Base-by-base conservation (phyloP, 2,329 filamentous ascomycete species). In the Fusarium phyllophilum region DNA sequence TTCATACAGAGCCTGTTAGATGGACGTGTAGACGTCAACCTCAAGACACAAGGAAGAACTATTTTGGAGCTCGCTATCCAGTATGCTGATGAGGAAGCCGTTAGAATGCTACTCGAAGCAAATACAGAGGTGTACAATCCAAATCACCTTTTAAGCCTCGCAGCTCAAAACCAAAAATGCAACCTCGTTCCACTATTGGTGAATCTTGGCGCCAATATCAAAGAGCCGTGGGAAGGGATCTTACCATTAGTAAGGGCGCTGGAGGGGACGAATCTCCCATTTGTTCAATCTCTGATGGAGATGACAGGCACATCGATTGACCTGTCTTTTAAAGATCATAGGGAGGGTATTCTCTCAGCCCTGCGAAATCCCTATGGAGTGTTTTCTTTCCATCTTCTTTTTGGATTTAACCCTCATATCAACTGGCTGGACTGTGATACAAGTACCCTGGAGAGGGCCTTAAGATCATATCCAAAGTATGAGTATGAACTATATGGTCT, bases 1-100 rank as follows among this genome's bases (percentile, higher is more conserved):
- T 3, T 29, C 3, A 8, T 22, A 29, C 44, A 46, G 13, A 29
- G 6, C 3, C 1, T 46, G 0, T 24, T 48, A 6, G 45, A 15
- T 12, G 0, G 1, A 4, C 26, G 20, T 3, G 26, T 26, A 22
- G 26, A 48, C 4, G 13, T 46, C 4, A 29, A 29, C 4, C 0
- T 20, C 0, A 13, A 4, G 24, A 1, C 5, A 3, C 0, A 5
- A 6, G 0, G 0, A 0, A 4, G 0, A 0, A 26, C 11, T 6
- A 3, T 3, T 10, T 3, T 46, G 18, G 18, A 46, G 13, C 1
- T 14, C 8, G 18, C 24, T 29, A 9, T 46, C 8, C 0, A 3
- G 13, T 3, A 2, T 0, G 0, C 1, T 0, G 24, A 46, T 7
- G 24, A 46, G 1, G 17, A 29, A 29, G 1, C 26, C 9, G 26